A percentile compares a stretch with the other conserved stretches of the same genome.
These are phyloP conservation scores for Cryptosporidium parvum DNA, from an alignment of 169 alveolate species.

Conservation along the genomic window DNA sequence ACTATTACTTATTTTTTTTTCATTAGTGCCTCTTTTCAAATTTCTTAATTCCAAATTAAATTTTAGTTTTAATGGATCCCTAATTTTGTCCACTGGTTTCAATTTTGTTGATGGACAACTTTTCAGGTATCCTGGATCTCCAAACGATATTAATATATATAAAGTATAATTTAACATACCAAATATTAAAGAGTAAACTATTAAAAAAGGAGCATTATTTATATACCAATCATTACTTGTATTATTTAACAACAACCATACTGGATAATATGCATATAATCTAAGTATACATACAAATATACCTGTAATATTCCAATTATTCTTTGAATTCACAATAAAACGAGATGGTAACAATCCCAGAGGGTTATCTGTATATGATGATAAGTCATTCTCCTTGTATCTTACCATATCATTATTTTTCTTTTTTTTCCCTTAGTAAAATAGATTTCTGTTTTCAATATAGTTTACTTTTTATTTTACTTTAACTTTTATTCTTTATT, in stretches of 20 bases:
- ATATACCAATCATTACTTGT: slow-evolving; percentile 56
- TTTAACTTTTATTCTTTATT: not conserved
- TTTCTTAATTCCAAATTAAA: slow-evolving; percentile 33
- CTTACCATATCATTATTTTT: slow-evolving; percentile 48
- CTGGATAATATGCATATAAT: slow-evolving; percentile 61
- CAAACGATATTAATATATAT: slow-evolving; percentile 60
- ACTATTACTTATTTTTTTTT: not conserved
- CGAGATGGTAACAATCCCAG: slow-evolving; percentile 76
- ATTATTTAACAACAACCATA: slow-evolving; percentile 59
- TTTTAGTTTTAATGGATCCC: slow-evolving; percentile 50
- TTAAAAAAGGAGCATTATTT: slow-evolving; percentile 61
- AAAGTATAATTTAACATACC: slow-evolving; percentile 47
- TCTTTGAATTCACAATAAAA: slow-evolving; percentile 51
- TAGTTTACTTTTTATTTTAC: not conserved
- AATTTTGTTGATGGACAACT: slow-evolving; percentile 60
- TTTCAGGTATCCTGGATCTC: slow-evolving; percentile 61
- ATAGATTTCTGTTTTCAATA: not conserved
- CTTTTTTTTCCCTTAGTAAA: not conserved
- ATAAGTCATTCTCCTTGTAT: slow-evolving; percentile 61
- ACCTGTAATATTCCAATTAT: slow-evolving; percentile 50
- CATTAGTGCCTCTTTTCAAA: not conserved
- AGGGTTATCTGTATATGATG: slow-evolving; percentile 54
- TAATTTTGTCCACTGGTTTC: slow-evolving; percentile 47
- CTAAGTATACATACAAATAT: slow-evolving; percentile 51
- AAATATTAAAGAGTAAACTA: slow-evolving; percentile 8